A percentile compares a stretch with the other conserved stretches of the same genome.
Conservation (phyloP, 352 stramenopile genomes). For the Thalassiosira hispida region DNA sequence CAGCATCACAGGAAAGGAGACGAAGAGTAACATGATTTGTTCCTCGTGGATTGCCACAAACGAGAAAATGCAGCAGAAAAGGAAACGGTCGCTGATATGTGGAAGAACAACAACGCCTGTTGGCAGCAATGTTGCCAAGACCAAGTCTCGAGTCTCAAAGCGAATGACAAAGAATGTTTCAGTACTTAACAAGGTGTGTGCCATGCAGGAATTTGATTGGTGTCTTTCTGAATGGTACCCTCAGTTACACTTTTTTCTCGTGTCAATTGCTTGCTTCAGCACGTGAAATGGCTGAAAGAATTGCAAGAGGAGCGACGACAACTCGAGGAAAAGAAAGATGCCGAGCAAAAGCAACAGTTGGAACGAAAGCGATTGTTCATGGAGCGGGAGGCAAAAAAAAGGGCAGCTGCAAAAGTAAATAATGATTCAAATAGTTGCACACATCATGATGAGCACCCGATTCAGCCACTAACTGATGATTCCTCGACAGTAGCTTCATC, state of each 20-base stretch:
- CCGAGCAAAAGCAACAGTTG: slow-evolving; percentile 30
- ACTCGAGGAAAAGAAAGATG: slow-evolving; percentile 40
- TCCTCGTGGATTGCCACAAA: slow-evolving; percentile 19
- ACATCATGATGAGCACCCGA: slow-evolving; percentile 25
- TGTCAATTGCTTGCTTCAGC: slow-evolving; percentile 3
- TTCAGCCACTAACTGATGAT: slow-evolving; percentile 6
- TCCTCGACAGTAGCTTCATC: slow-evolving; percentile 1
- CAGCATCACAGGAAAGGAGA: slow-evolving; percentile 11
- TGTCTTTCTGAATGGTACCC: no score
- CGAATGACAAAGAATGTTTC: slow-evolving; percentile 57
- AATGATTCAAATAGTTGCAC: slow-evolving; percentile 1
- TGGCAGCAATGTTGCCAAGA: slow-evolving; percentile 28
- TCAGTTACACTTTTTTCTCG: neutral
- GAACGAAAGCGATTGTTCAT: slow-evolving; percentile 55
- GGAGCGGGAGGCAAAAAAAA: slow-evolving; percentile 59
- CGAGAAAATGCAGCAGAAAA: slow-evolving; percentile 21
- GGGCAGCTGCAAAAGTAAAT: slow-evolving; percentile 23
- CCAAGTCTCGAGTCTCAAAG: slow-evolving; percentile 54
- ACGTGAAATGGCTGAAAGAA: slow-evolving; percentile 58
- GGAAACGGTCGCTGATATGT: slow-evolving; percentile 17
- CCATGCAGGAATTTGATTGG: neutral
- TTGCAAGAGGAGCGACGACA: slow-evolving; percentile 42
- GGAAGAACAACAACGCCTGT: slow-evolving; percentile 29
- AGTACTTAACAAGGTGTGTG: slow-evolving; percentile 40
- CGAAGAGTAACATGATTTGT: slow-evolving; percentile 14